Base-by-base conservation (phyloP, 495 filamentous ascomycete species). In the Xylaria longipes region DNA sequence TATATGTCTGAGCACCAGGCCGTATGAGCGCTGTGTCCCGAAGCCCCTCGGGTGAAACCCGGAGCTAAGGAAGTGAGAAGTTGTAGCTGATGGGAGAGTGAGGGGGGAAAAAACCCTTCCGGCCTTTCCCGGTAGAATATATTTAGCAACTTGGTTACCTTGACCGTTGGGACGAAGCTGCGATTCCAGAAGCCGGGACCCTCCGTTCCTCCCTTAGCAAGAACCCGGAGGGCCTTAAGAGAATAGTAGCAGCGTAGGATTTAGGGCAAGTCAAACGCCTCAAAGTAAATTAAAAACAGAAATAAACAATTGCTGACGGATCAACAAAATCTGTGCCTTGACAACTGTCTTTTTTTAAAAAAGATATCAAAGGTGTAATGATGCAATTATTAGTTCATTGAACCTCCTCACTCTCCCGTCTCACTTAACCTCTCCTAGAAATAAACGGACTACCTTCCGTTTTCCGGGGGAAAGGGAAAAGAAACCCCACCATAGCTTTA, bases 401-500 rank as follows among this genome's bases (percentile, higher is more conserved):
- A 54, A 15, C 15, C n/a, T 58, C 5, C 43, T 46, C 2, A 9
- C 4, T 14, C 11, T 15, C 27, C n/a, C n/a, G n/a, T 31, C 2
- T 12, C 50, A 15, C 25, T 29, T n/a, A 8, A 29, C 22, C 25
- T 17, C 6, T 12, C 1, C 52, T 5, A 56, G 12, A 15, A 56
- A 17, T 14, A 14, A 56, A 27, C 31, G 11, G 25, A 11, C 48
- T 27, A 27, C 8, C n/a, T n/a, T n/a, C n/a, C n/a, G n/a, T 37
- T 37, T 37, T 3, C 35, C 35, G 7, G 35, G 35, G 35, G 3
- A 7, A 41, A 6, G 29, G 25, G 22, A 17, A 12, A 62, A 5
- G 9, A 1, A 35, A 35, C 46, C 63, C 63, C 63, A 66, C 63
- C 20, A 50, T 66, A 66, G 63, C 63, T 66, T 17, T 1, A 12